phyloP scores from a whole-genome alignment of 441 rosid species.

The Breynia disticha region DNA sequence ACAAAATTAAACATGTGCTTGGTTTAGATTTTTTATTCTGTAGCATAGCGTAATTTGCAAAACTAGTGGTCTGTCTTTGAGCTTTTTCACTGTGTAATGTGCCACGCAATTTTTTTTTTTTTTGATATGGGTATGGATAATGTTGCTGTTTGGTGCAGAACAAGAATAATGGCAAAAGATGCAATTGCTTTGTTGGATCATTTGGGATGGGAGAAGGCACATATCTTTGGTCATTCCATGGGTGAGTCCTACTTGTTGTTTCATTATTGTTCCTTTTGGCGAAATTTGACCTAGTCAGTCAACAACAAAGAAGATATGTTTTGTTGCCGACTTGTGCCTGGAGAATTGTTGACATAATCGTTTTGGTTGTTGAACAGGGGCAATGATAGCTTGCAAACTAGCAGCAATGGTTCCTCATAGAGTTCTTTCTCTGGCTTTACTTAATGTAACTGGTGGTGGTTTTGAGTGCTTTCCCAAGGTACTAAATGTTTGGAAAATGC shows the following conservation, averaged over 20 bases:
- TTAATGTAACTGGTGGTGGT: slow-evolving; percentile 98
- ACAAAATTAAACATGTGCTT: too few relatives aligned
- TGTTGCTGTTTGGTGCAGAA: slow-evolving; percentile 35
- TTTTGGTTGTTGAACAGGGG: slow-evolving; percentile 38
- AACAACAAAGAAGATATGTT: not conserved
- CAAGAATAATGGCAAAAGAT: slow-evolving; percentile 85
- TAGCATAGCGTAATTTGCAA: too few relatives aligned
- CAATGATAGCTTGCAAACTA: slow-evolving; percentile 89
- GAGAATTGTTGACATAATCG: too few relatives aligned
- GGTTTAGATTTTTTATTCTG: too few relatives aligned
- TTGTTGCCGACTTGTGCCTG: too few relatives aligned
- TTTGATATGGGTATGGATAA: too few relatives aligned
- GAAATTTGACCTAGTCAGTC: not conserved
- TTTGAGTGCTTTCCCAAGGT: slow-evolving; percentile 92
- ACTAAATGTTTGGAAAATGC: slow-evolving; percentile 3
- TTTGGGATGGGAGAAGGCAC: slow-evolving; percentile 81
- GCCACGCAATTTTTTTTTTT: too few relatives aligned
- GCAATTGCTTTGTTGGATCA: slow-evolving; percentile 80
- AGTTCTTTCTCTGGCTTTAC: slow-evolving; percentile 73
- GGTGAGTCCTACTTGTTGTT: slow-evolving; percentile 31
- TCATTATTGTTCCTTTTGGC: not conserved
- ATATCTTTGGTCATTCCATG: slow-evolving; percentile 94
- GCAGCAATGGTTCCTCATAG: slow-evolving; percentile 81
- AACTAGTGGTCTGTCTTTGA: too few relatives aligned
- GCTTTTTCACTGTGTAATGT: too few relatives aligned